Percentiles rank a stretch among this genome's conserved stretches.
Evolutionary conservation across 129 eudicot genomes (phyloP).

Genomic region (Heracleum sosnowskyi): DNA sequence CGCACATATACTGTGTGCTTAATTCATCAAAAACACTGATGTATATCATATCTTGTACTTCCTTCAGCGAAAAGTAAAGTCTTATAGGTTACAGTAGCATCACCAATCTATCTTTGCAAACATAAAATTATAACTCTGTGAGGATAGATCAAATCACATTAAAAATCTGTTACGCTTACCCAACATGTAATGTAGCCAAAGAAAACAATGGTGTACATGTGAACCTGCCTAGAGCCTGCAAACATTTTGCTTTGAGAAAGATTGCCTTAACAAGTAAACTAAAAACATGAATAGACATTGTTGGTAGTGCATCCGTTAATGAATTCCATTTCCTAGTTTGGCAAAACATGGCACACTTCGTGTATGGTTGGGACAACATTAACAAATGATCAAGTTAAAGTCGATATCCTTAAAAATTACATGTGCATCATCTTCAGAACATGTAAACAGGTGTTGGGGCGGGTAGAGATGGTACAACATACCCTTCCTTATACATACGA

Average conservation of each 20-base stretch:
- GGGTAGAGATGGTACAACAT: too few relatives aligned
- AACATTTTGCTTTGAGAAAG: constrained; percentile 75
- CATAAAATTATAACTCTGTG: too few relatives aligned
- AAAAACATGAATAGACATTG: constrained; percentile 82
- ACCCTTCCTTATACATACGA: too few relatives aligned
- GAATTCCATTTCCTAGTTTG: constrained; percentile 23
- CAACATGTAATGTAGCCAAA: not conserved
- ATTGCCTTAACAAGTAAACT: constrained; percentile 82
- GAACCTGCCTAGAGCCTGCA: constrained; percentile 58
- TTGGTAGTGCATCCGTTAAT: constrained; percentile 49
- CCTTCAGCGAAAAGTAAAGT: too few relatives aligned
- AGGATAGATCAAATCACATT: too few relatives aligned
- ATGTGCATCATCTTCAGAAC: too few relatives aligned
- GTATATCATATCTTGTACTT: too few relatives aligned
- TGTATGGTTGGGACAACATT: not conserved
- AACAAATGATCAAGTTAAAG: not conserved
- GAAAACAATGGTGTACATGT: constrained; percentile 25
- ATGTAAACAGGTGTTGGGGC: too few relatives aligned
- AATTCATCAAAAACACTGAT: too few relatives aligned
- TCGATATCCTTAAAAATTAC: not conserved
- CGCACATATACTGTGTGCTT: too few relatives aligned
- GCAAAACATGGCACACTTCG: not conserved
- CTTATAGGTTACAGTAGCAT: too few relatives aligned
- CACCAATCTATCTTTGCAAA: too few relatives aligned
- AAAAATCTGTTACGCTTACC: not conserved